Evolutionary conservation across 305 asterid species (phyloP), one percentile per base, ranked within the genome.

Genomic region (Nicotiana rustica): DNA sequence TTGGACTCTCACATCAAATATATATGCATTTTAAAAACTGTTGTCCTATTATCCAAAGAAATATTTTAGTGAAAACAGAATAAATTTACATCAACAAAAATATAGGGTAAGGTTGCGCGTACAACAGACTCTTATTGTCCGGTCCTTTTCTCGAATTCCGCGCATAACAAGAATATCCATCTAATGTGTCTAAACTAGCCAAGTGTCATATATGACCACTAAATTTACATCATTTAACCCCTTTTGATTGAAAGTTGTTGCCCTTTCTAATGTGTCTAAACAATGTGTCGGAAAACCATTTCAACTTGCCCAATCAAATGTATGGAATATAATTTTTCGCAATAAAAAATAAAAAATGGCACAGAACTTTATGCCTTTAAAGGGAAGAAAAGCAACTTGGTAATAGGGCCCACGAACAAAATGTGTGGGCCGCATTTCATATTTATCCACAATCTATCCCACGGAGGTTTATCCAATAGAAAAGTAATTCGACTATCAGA

Each of bases 371-470:
- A 52, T 75, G 29, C 44, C 65, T 75, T 75, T 75, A 75, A 75
- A 75, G 80, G 29, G 80, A 75, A 75, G 17, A 75, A 75, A 75
- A 52, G 47, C 80, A 75, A 25, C 38, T 75, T 75, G 80, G 47
- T 7, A 13, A 52, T 75, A 7, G 80, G 79, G 80, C 1, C 79
- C 79, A 15, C 25, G 44, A 75, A 73, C 17, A 5, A 15, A 3
- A 71, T 29, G 1, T 29, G 80, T 52, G 29, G 80, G 80, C 65
- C 65, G 29, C 8, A 31, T 55, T 55, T 76, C 66, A 76, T 76
- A 76, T 76, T 29, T 76, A 76, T 76, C 80, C 80, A 15, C 80
- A 15, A 76, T 76, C 31, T 61, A 55, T 25, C 38, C 59, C 9
- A 10, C 18, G 33, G 41, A 14, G 9, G 29, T 9, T 55, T 76